Conservation (phyloP, 768 basidiomycete species). For the Boletus patriciae region DNA sequence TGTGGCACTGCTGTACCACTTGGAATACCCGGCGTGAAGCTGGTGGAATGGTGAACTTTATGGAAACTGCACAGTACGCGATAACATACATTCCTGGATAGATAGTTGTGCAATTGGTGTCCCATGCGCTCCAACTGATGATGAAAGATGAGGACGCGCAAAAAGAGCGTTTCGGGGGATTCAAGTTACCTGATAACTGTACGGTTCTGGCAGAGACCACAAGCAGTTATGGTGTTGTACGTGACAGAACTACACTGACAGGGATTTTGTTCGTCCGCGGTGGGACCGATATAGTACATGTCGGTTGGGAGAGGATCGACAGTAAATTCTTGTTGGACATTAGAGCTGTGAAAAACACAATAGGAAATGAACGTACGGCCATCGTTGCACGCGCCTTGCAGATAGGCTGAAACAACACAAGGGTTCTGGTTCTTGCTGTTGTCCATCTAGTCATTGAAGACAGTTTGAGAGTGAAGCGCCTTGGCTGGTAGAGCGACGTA, state of each 20-base stretch:
- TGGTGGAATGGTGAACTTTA: constrained; percentile 16
- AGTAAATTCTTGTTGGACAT: constrained; percentile 34
- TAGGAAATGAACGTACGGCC: constrained; percentile 37
- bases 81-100: constrained; percentile 29
- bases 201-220: constrained; percentile 54
- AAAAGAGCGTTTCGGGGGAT: not conserved
- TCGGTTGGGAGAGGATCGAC: constrained; percentile 39
- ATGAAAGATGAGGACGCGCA: not conserved
- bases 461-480: not conserved
- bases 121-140: constrained; percentile 53
- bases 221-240: constrained; percentile 57
- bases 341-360: constrained; percentile 3
- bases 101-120: constrained; percentile 44
- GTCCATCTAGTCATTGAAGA: constrained; percentile 22
- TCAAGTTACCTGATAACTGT: constrained; percentile 37
- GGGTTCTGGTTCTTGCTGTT: constrained; percentile 51
- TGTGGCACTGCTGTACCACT: constrained; percentile 50
- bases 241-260: constrained; percentile 59
- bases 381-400: constrained; percentile 43
- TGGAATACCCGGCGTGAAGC: constrained; percentile 53
- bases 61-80: not conserved
- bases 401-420: constrained; percentile 44
- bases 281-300: constrained; percentile 37
- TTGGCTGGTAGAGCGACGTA: constrained; percentile 4
- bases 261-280: constrained; percentile 21